Conservation (phyloP, 805 yeast species). For the Ogataea henricii region DNA sequence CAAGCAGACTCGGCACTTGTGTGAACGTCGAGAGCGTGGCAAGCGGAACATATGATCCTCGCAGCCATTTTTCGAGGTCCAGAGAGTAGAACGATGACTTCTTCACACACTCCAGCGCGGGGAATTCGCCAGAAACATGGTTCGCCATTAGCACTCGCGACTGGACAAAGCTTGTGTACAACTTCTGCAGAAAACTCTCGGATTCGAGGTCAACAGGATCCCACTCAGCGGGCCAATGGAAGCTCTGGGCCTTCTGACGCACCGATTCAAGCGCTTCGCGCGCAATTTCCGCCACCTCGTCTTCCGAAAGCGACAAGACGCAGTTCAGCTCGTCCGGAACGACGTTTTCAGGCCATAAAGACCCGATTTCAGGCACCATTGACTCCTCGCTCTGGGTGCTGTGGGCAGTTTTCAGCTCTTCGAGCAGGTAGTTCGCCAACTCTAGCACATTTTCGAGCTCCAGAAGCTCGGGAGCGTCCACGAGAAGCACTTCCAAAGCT, state of each 20-base stretch:
- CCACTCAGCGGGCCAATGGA: constrained; percentile 5
- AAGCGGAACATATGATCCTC: constrained; percentile 27
- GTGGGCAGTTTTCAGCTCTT: not conserved
- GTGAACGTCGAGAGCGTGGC: constrained; percentile 12
- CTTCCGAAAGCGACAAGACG: constrained; percentile 2
- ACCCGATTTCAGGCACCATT: constrained; percentile 2
- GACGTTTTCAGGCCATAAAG: not conserved
- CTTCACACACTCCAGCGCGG: constrained; percentile 5
- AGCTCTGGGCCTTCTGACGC: constrained; percentile 1
- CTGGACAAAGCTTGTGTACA: constrained; percentile 24
- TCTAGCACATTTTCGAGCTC: not conserved
- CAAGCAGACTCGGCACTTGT: constrained; percentile 20
- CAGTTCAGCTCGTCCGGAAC: constrained; percentile 7
- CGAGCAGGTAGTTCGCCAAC: not conserved
- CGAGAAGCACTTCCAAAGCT: not conserved
- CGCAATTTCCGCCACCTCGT: not conserved
- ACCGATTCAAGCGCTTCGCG: not conserved
- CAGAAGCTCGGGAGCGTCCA: constrained; percentile 6
- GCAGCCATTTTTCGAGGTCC: constrained; percentile 25
- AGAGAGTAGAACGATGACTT: constrained; percentile 5
- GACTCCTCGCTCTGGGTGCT: not conserved
- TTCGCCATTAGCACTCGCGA: constrained; percentile 25
- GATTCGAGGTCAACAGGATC: not conserved
- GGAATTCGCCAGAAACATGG: constrained; percentile 14
- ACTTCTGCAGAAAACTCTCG: not conserved